Conservation (phyloP, 108 stramenopile species). For the Mayamaea pseudoterrestris region DNA sequence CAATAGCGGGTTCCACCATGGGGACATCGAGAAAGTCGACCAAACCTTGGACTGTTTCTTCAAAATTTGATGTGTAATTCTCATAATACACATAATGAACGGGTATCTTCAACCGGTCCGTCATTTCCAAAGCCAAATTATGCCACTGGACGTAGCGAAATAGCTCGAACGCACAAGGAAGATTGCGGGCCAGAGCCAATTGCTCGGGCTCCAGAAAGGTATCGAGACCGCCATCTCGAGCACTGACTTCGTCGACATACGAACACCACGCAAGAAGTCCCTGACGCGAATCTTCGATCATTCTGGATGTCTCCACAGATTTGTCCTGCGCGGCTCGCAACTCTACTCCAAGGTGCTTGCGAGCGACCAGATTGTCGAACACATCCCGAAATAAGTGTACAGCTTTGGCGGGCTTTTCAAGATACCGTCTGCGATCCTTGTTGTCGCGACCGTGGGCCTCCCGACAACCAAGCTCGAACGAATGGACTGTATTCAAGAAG, state of each 20-base stretch:
- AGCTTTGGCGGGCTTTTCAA: conserved; percentile 13
- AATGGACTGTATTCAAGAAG: conserved; percentile 39
- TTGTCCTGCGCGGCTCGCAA: conserved; percentile 7
- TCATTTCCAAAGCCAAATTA: conserved; percentile 28
- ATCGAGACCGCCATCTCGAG: neutral
- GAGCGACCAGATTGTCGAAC: conserved; percentile 45
- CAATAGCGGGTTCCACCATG: neutral
- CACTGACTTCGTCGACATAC: neutral
- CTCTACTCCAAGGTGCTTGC: conserved; percentile 14
- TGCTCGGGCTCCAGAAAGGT: neutral
- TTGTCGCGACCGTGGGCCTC: conserved; percentile 12
- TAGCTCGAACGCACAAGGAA: conserved; percentile 34
- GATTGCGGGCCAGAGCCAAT: neutral
- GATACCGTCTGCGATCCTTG: conserved; percentile 16
- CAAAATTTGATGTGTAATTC: neutral
- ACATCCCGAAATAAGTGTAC: conserved; percentile 45
- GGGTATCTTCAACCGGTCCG: neutral
- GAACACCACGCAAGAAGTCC: conserved; percentile 29
- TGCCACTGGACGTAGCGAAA: conserved; percentile 62
- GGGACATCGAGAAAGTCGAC: neutral
- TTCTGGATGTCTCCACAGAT: conserved; percentile 8
- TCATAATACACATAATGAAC: conserved; percentile 9
- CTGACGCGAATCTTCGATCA: conserved; percentile 6
- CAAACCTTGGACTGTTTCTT: neutral
- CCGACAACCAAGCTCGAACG: conserved; percentile 22